Evolutionary conservation across 1,284 basidiomycete species (phyloP).

Genomic region (Leccinum fallax): DNA sequence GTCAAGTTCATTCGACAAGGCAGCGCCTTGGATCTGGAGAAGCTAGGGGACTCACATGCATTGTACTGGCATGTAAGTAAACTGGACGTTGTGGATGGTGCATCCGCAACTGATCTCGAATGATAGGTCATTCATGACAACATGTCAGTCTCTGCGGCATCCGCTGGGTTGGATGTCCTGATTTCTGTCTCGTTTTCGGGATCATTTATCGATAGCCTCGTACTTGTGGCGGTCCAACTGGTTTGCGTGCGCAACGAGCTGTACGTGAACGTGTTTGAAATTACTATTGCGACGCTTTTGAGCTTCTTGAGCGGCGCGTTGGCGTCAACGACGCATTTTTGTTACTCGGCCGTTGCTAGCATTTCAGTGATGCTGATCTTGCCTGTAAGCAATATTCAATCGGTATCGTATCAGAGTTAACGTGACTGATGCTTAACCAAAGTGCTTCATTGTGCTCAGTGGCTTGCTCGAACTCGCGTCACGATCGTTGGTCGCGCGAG

Average conservation of each 20-base stretch:
- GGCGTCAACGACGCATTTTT: slow-evolving; percentile 72
- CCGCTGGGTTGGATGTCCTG: slow-evolving; percentile 69
- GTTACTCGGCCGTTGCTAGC: slow-evolving; percentile 86
- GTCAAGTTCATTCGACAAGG: slow-evolving; percentile 85
- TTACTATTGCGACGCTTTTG: slow-evolving; percentile 77
- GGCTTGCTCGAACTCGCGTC: slow-evolving; percentile 83
- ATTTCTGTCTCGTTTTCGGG: slow-evolving; percentile 77
- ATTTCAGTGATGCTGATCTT: slow-evolving; percentile 87
- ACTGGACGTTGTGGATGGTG: neutral
- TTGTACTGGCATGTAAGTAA: slow-evolving; percentile 77
- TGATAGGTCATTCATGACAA: slow-evolving; percentile 82
- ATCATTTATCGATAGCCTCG: slow-evolving; percentile 79
- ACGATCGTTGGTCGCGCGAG: slow-evolving; percentile 81
- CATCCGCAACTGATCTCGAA: slow-evolving; percentile 3
- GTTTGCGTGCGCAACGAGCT: slow-evolving; percentile 79
- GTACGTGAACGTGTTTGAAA: slow-evolving; percentile 87
- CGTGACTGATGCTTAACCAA: slow-evolving; percentile 10
- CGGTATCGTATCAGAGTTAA: neutral
- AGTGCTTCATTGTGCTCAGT: slow-evolving; percentile 79
- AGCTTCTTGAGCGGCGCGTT: slow-evolving; percentile 84
- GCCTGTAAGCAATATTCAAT: slow-evolving; percentile 51
- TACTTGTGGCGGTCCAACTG: slow-evolving; percentile 76
- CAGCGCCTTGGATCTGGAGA: slow-evolving; percentile 74
- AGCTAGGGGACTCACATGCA: slow-evolving; percentile 71
- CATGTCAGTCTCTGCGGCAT: slow-evolving; percentile 81